Conservation (phyloP, 1,284 basidiomycete species). For the Xanthoconium separans region DNA sequence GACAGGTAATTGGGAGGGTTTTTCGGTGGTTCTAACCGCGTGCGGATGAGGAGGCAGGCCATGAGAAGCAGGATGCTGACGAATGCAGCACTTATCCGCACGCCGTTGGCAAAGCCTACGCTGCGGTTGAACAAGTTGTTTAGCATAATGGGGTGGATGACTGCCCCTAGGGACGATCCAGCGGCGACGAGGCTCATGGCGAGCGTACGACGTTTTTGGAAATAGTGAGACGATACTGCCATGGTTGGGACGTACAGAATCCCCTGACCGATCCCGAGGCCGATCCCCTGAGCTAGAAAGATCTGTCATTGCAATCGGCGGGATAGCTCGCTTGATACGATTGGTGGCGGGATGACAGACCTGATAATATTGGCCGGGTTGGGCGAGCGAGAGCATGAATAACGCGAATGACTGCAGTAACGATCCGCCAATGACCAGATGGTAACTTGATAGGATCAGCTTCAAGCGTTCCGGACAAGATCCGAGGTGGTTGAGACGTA, state of each 20-base stretch:
- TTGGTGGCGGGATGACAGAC: conserved; percentile 5
- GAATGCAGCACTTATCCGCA: conserved; percentile 33
- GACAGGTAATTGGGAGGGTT: conserved; percentile 17
- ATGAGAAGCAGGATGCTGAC: conserved; percentile 26
- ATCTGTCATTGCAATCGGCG: conserved; percentile 19
- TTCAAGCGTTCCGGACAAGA: neutral
- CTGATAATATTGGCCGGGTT: conserved; percentile 29
- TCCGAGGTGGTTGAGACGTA: conserved; percentile 10
- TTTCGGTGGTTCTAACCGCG: conserved; percentile 27
- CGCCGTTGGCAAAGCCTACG: conserved; percentile 30
- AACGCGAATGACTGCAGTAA: conserved; percentile 25
- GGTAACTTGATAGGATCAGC: conserved; percentile 23
- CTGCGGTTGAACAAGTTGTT: conserved; percentile 36
- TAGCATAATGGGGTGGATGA: conserved; percentile 39
- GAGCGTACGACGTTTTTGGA: conserved; percentile 31
- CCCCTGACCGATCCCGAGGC: conserved; percentile 33
- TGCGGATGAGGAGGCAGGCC: conserved; percentile 30
- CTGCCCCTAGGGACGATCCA: conserved; percentile 36
- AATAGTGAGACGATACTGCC: conserved; percentile 37
- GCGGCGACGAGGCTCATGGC: conserved; percentile 34
- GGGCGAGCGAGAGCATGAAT: conserved; percentile 31
- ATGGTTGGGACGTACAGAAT: conserved; percentile 31
- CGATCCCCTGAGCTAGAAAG: conserved; percentile 36
- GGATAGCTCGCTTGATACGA: neutral
- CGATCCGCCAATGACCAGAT: conserved; percentile 29